Evolutionary conservation across 306 rosid species (phyloP).

Genomic region (Lathyrus tuberosus): DNA sequence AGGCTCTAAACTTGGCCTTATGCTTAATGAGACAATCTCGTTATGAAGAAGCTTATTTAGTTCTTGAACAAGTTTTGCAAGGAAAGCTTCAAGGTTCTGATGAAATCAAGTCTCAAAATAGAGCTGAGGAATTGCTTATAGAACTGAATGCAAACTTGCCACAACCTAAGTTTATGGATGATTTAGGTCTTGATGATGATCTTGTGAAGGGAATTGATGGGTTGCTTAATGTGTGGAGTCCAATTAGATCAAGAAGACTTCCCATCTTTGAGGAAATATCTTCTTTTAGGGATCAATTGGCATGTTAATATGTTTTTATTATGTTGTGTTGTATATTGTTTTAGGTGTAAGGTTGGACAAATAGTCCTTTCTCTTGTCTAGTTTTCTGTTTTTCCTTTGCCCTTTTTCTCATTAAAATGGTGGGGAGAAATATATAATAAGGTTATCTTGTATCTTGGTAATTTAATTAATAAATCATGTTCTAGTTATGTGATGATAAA

Average conservation of each 20-base stretch:
- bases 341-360: conserved; percentile 26
- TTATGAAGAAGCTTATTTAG: conserved; percentile 51
- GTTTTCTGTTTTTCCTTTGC: conserved; percentile 16
- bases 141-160: conserved; percentile 44
- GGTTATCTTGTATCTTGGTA: conserved; percentile 32
- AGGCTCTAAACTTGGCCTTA: conserved; percentile 76
- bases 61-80: conserved; percentile 55
- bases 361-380: not conserved
- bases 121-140: conserved; percentile 57
- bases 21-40: conserved; percentile 72
- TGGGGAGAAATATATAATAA: conserved; percentile 24
- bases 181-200: conserved; percentile 58
- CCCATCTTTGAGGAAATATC: conserved; percentile 93
- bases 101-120: conserved; percentile 55
- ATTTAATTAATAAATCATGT: conserved; percentile 4
- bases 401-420: conserved; percentile 42
- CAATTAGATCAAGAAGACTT: conserved; percentile 71
- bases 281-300: conserved; percentile 74
- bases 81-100: conserved; percentile 56
- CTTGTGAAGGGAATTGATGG: conserved; percentile 72
- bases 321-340: conserved; percentile 21
- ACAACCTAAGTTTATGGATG: conserved; percentile 23
- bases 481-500: not conserved
- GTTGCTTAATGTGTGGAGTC: conserved; percentile 54
- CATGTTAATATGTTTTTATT: conserved; percentile 51